Base-by-base conservation (phyloP, 257 asterid species). In the Capsicum baccatum region DNA sequence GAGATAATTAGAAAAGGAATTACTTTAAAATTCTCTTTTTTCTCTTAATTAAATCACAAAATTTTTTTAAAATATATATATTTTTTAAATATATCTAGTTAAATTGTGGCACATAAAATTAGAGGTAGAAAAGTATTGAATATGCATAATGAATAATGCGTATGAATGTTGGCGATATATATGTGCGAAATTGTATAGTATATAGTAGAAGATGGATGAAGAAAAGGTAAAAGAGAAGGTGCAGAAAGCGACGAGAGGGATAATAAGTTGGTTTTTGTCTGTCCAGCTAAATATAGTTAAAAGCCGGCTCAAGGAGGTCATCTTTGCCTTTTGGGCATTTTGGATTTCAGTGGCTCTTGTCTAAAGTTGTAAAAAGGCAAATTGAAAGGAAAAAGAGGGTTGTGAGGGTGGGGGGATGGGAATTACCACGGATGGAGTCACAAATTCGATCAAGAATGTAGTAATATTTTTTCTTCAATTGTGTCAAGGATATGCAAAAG, bases 281-380 rank as follows among this genome's bases (percentile, higher is more conserved):
- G 93, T 91, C 91, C 97, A 92, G 94, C 98, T 93, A 94, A 93
- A 92, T 88, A 87, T 93, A 93, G 99, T 93, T 95, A 93, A 93
- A 95, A 91, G 97, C 93, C 97, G 97, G 96, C 86, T 78, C 94
- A 88, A 84, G 96, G 91, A 93, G 97, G 98, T 93, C 98, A 96
- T 62, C 95, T 86, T 91, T 91, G 91, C 95, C 85, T 91, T 92
- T 88, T 69, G 86, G 90, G 85, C 85, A 86, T 88, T 91, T 92
- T 86, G 91, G 91, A 85, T 66, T 90, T 89, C 94, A 88, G 91
- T 89, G 91, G 86, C 70, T 78, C 3, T 84, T 88, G 89, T 83
- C 76, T 87, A 80, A 66, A 57, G 80, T 69, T 78, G 81, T 54
- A 26, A 78, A 78, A 78, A 78, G 64, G 44, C 62, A 21, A 74